Evolutionary conservation across 768 basidiomycete genomes (phyloP).

Genomic region (Lactarius hengduanensis): DNA sequence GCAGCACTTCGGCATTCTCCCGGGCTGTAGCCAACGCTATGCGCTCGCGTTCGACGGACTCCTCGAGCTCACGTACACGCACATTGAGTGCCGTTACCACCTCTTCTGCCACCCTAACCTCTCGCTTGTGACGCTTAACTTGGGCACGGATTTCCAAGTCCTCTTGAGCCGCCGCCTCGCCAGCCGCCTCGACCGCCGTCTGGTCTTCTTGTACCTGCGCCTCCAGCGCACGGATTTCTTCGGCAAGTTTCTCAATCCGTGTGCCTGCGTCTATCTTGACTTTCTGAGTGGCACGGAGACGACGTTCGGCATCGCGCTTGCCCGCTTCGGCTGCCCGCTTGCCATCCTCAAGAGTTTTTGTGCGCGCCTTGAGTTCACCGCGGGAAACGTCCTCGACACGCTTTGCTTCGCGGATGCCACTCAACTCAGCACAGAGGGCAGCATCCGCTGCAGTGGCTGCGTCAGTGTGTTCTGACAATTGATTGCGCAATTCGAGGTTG

Average conservation of each 20-base stretch:
- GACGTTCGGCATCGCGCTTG: constrained; percentile 86
- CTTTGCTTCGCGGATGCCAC: constrained; percentile 72
- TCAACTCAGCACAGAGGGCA: constrained; percentile 63
- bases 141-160: constrained; percentile 40
- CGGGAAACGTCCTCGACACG: constrained; percentile 80
- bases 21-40: constrained; percentile 56
- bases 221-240: constrained; percentile 55
- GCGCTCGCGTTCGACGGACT: constrained; percentile 61
- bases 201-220: constrained; percentile 30
- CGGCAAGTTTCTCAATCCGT: constrained; percentile 53
- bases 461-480: constrained; percentile 52
- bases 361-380: constrained; percentile 75
- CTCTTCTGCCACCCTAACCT: constrained; percentile 50
- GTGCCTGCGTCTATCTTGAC: constrained; percentile 60
- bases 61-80: constrained; percentile 73
- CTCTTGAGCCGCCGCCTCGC: constrained; percentile 32
- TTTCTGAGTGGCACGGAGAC: constrained; percentile 65
- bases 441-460: constrained; percentile 50
- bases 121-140: constrained; percentile 45
- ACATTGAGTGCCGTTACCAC: constrained; percentile 47
- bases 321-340: constrained; percentile 78
- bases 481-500: constrained; percentile 65
- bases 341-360: constrained; percentile 83
- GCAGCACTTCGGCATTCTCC: constrained; percentile 54
- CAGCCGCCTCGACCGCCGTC: constrained; percentile 4